Conservation (phyloP, 1,139 yeast species). For the Hyphopichia fennica region DNA sequence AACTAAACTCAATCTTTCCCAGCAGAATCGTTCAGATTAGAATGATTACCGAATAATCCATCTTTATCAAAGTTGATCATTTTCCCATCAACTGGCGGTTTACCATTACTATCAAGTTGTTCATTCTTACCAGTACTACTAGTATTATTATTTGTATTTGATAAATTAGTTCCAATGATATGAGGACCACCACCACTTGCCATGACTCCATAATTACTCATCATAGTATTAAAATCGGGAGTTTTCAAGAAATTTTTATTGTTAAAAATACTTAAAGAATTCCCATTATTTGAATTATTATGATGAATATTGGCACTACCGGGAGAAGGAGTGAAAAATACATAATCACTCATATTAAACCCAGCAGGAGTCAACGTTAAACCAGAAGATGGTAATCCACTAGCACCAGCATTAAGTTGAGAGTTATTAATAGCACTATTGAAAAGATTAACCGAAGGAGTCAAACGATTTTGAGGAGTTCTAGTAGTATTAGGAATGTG, state of each 20-base stretch:
- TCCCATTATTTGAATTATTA: slow-evolving; percentile 15
- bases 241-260: slow-evolving; percentile 38
- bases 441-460: slow-evolving; percentile 42
- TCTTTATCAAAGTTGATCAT: slow-evolving; percentile 44
- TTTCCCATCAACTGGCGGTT: slow-evolving; percentile 41
- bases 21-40: slow-evolving; percentile 4
- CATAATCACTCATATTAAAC: slow-evolving; percentile 80
- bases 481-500: slow-evolving; percentile 26
- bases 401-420: slow-evolving; percentile 4
- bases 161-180: not conserved
- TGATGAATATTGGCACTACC: slow-evolving; percentile 16
- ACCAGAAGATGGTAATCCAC: slow-evolving; percentile 45
- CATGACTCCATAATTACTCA: slow-evolving; percentile 12
- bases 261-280: slow-evolving; percentile 7
- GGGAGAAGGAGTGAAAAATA: slow-evolving; percentile 77
- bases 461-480: slow-evolving; percentile 46
- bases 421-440: slow-evolving; percentile 14
- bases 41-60: slow-evolving; percentile 12
- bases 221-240: slow-evolving; percentile 41
- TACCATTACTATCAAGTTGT: slow-evolving; percentile 2
- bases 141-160: not conserved
- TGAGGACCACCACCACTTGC: not conserved
- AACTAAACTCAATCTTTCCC: not conserved
- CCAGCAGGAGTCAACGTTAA: slow-evolving; percentile 61
- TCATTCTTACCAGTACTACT: not conserved